Evolutionary conservation across 768 basidiomycete genomes (phyloP).

Genomic region (Suillus paluster): DNA sequence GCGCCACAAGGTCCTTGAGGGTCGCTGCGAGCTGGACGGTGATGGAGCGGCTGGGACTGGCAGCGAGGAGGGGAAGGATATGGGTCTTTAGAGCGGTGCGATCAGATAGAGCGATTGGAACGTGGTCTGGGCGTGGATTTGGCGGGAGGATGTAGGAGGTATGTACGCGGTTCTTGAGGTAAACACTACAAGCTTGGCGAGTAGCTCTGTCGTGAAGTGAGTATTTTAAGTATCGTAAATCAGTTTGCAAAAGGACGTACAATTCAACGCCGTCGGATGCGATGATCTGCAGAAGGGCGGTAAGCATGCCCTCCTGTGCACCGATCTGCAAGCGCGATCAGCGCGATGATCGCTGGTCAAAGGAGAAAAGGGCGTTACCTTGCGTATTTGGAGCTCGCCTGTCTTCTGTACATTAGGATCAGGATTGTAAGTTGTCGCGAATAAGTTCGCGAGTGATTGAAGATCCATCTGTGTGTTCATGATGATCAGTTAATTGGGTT

Average conservation of each 20-base stretch:
- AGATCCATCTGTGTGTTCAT: conserved; percentile 59
- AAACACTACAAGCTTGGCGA: conserved; percentile 85
- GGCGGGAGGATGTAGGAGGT: conserved; percentile 56
- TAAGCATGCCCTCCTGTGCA: conserved; percentile 79
- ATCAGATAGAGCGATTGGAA: conserved; percentile 67
- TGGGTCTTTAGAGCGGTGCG: conserved; percentile 70
- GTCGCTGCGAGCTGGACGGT: conserved; percentile 76
- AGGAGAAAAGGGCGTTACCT: conserved; percentile 46
- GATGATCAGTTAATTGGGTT: not conserved
- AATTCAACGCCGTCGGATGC: conserved; percentile 75
- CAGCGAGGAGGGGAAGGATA: conserved; percentile 72
- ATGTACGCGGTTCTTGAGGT: conserved; percentile 88
- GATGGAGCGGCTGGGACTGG: conserved; percentile 66
- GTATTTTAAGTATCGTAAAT: not conserved
- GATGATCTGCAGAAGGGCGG: conserved; percentile 87
- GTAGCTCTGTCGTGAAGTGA: conserved; percentile 55
- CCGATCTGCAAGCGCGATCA: conserved; percentile 57
- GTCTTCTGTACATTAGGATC: conserved; percentile 88
- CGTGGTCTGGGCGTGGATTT: conserved; percentile 58
- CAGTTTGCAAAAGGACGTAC: conserved; percentile 47
- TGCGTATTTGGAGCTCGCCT: conserved; percentile 86
- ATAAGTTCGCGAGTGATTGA: conserved; percentile 75
- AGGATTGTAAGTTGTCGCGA: conserved; percentile 77
- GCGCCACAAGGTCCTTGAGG: conserved; percentile 72
- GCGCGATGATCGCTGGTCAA: conserved; percentile 4